Base-by-base conservation (phyloP, 495 filamentous ascomycete genomes). In the Aspergillus steynii region DNA sequence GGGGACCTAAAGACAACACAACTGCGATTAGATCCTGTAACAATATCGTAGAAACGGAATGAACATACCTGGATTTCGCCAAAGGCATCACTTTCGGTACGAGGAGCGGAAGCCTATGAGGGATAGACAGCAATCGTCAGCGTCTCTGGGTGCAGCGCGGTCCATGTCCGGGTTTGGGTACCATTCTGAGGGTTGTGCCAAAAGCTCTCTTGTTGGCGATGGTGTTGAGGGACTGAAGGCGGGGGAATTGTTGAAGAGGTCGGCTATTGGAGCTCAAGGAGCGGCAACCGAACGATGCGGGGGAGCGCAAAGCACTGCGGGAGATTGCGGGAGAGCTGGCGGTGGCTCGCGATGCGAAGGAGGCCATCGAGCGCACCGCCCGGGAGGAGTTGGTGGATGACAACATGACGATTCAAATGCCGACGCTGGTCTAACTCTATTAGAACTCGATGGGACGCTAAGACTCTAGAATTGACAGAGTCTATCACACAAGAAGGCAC, bases 61-160 rank as follows among this genome's bases (percentile, higher is more conserved):
- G 8, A 28, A 67, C 74, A 62, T 61, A 83, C 80, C 79, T 87
- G 77, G 74, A 99, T 87, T 76, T 97, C 94, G 72, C 95, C 95
- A 77, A 98, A 98, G 73, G 96, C 96, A 85, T 99, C 95, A 71
- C 83, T 92, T 80, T 99, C 95, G 68, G 87, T 90, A 81, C 95
- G 80, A 50, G 71, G 55, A 59, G 59, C 73, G 29, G 74, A 70
- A 69, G 77, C 74, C 78, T 81, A 67, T 55, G 57, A 32, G 50
- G 37, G 12, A 37, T 65, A 63, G 49, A 65, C 48, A 54, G 8
- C 34, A 51, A 27, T 37, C 29, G 27, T 34, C 42, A 46, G 34
- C 29, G 31, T 42, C 46, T 56, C 34, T 3, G 45, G 5, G 37
- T n/a, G 14, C 14, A 29, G 14, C 5, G 29, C 8, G 25, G 12